Percentiles rank a stretch among this genome's conserved stretches.
Evolutionary conservation across 805 yeast genomes (phyloP).

Genomic region (Zygotorulaspora sp.): DNA sequence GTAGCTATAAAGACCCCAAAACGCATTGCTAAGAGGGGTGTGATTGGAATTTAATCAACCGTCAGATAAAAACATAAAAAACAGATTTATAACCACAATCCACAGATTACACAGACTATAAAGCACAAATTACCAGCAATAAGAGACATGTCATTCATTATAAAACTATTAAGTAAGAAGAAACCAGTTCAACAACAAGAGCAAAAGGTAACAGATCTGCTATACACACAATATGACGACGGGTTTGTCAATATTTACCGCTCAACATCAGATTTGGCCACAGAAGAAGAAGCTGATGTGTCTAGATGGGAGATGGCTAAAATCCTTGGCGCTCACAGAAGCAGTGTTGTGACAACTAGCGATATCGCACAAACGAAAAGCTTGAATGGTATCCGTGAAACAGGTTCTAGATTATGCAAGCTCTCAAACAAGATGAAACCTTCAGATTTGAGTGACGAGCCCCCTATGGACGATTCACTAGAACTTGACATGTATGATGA

Average conservation of each 20-base stretch:
- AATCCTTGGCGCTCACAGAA: constrained; percentile 9
- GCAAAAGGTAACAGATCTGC: not conserved
- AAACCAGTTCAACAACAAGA: constrained; percentile 2
- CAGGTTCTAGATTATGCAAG: not conserved
- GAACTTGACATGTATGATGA: constrained; percentile 23
- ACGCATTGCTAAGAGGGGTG: no score
- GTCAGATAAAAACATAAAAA: no score
- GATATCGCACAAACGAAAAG: not conserved
- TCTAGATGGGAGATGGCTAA: constrained; percentile 26
- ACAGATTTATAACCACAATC: no score
- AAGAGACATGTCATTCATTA: constrained; percentile 8
- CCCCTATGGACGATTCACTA: constrained; percentile 14
- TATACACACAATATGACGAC: constrained; percentile 14
- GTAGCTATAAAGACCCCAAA: no score
- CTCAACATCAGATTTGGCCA: constrained; percentile 6
- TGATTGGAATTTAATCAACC: no score
- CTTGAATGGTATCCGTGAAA: not conserved
- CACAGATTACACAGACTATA: not conserved
- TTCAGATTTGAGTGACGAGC: constrained; percentile 4
- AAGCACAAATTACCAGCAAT: not conserved
- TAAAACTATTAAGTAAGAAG: constrained; percentile 4
- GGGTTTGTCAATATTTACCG: constrained; percentile 17
- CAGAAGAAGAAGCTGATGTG: constrained; percentile 20
- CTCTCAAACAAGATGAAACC: not conserved
- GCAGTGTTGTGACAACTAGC: constrained; percentile 1